Evolutionary conservation across 352 stramenopile genomes (phyloP), one percentile per base, ranked within the genome.

Genomic region (Phytophthora sp.): DNA sequence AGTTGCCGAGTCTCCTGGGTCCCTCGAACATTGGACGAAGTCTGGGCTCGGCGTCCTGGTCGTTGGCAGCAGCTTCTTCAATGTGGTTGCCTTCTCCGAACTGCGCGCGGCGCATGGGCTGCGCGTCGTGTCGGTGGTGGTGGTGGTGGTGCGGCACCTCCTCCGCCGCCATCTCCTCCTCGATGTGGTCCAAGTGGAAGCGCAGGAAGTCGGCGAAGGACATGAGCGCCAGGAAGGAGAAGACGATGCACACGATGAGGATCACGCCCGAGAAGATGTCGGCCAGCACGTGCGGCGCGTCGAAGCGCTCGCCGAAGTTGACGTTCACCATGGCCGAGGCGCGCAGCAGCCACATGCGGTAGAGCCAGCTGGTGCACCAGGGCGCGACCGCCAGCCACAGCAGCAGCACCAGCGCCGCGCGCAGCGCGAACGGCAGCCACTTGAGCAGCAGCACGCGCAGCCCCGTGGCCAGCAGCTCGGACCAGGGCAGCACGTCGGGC

Each of bases 201-300:
- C 92, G 77, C 52, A 97, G 70, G 59, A 98, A 98, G 57, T 97
- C 92, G 5, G 89, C 86, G 66, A 97, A 97, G 34, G 91, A 98
- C 94, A 98, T 98, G 20, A 98, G 71, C 61, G 87, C 90, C 26
- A 98, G 74, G 72, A 98, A 98, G 44, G 87, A 97, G 56, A 98
- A 95, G 8, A 98, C 88, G 60, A 98, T 95, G 46, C 89, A 88
- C 20, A 97, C 78, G 35, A 95, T 89, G 51, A 98, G 76, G 18
- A 98, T 81, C 3, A 94, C 84, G 26, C 95, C 95, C 5, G 88
- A 88, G 46, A 97, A 96, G 31, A 93, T 89, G 71, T 98, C 95
- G 2, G 67, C 72, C 9, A 95, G 54, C 5, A 96, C 67, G 32
- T 96, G 81, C 41, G 73, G n/a, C 20, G 51, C 35, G 44, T 92